A percentile compares a stretch with the other conserved stretches of the same genome.
These are phyloP conservation scores for Ehretia macrophylla DNA, from an alignment of 257 asterid genomes.

Conservation along the genomic window DNA sequence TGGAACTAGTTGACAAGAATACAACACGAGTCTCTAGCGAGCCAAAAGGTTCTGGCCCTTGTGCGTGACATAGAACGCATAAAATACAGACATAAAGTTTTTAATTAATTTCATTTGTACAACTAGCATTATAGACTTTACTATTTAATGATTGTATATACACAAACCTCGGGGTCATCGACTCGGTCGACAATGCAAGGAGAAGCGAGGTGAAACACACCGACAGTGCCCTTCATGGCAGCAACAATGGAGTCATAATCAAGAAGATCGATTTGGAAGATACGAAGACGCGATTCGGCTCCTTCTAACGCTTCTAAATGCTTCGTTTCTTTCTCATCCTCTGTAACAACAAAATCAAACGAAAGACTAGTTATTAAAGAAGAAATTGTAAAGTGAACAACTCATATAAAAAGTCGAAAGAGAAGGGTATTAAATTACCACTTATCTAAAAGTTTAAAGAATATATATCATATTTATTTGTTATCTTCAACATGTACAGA, in stretches of 20 bases:
- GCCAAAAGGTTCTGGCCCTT: too few species aligned
- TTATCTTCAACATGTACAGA: too few species aligned
- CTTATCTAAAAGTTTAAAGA: too few species aligned
- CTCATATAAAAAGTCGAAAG: too few species aligned
- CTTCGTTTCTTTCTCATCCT: constrained; percentile 71
- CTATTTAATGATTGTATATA: neutral
- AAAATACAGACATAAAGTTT: too few species aligned
- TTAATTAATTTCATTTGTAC: too few species aligned
- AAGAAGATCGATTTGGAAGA: constrained; percentile 70
- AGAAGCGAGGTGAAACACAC: constrained; percentile 78
- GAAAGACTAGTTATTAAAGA: neutral
- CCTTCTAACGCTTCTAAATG: constrained; percentile 69
- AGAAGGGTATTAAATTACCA: too few species aligned
- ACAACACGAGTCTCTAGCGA: too few species aligned
- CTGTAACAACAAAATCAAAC: constrained; percentile 19
- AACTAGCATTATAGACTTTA: neutral
- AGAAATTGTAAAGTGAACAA: neutral
- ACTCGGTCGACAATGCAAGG: constrained; percentile 61
- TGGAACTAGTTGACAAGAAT: too few species aligned
- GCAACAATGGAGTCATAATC: constrained; percentile 53
- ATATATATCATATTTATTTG: too few species aligned
- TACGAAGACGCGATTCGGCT: constrained; percentile 61
- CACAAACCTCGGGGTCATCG: constrained; percentile 66
- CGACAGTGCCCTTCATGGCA: constrained; percentile 57
- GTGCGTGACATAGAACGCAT: too few species aligned